Percentiles rank a stretch among this genome's conserved stretches.
Evolutionary conservation across 1,284 basidiomycete genomes (phyloP).

Genomic region (Moesziomyces parantarcticus): DNA sequence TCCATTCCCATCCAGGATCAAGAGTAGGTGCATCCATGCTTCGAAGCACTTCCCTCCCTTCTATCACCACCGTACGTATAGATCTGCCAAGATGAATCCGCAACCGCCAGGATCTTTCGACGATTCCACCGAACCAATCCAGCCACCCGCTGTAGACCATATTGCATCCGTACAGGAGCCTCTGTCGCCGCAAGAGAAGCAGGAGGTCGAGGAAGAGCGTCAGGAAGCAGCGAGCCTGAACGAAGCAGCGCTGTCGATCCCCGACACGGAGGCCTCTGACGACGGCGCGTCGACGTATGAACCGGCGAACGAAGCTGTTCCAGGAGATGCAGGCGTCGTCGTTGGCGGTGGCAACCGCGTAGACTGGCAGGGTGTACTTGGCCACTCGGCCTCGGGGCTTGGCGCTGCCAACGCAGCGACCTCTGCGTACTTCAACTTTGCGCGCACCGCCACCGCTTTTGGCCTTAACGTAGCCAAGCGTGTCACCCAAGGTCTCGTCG

Average conservation of each 20-base stretch:
- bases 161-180: background rate
- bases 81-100: constrained; percentile 21
- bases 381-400: constrained; percentile 39
- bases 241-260: constrained; percentile 53
- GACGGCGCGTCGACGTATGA: constrained; percentile 18
- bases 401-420: constrained; percentile 55
- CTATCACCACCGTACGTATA: background rate
- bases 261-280: constrained; percentile 42
- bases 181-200: constrained; percentile 11
- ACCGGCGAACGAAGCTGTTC: constrained; percentile 18
- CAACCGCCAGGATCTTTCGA: constrained; percentile 28
- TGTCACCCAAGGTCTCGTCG: constrained; percentile 55
- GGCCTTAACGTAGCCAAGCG: constrained; percentile 56
- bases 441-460: constrained; percentile 49
- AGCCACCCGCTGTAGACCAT: background rate
- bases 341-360: constrained; percentile 6
- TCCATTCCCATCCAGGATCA: background rate
- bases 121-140: background rate
- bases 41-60: background rate
- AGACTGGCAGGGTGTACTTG: constrained; percentile 49
- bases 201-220: constrained; percentile 31
- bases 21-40: background rate
- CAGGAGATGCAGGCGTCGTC: constrained; percentile 26
- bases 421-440: constrained; percentile 55
- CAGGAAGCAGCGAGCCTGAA: constrained; percentile 38